Evolutionary conservation across 345 rosid species (phyloP).

Genomic region (Lepidium sativum): DNA sequence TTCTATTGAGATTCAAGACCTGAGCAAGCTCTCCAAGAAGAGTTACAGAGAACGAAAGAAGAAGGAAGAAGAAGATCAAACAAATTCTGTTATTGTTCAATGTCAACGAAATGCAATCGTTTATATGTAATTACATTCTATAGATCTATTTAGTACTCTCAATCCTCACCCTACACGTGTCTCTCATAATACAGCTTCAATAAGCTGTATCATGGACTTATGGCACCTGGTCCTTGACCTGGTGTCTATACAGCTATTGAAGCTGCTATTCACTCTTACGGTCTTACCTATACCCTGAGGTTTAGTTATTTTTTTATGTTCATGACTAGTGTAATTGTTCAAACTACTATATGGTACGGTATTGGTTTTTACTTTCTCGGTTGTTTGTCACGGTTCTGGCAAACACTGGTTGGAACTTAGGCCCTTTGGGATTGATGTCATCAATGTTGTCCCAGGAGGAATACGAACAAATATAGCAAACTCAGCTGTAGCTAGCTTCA

Average conservation of each 20-base stretch:
- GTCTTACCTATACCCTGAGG: constrained; percentile 75
- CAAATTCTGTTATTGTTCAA: too few species aligned
- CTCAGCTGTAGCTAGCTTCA: constrained; percentile 46
- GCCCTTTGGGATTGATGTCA: constrained; percentile 67
- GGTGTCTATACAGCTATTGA: constrained; percentile 78
- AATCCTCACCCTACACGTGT: too few species aligned
- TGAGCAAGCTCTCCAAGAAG: too few species aligned
- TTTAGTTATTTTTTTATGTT: neutral
- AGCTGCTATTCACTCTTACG: constrained; percentile 84
- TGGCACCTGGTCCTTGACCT: constrained; percentile 64
- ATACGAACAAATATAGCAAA: constrained; percentile 71
- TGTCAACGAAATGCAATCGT: too few species aligned
- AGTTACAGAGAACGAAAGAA: too few species aligned
- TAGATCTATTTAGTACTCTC: too few species aligned
- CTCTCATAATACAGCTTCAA: too few species aligned
- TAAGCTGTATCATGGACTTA: too few species aligned
- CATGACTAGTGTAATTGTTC: neutral
- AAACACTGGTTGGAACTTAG: constrained; percentile 64
- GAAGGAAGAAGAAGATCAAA: too few species aligned
- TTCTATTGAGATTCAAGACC: too few species aligned
- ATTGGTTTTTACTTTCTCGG: neutral
- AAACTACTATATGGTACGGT: neutral
- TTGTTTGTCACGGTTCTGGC: neutral
- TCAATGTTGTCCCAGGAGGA: constrained; percentile 75
- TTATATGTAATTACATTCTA: too few species aligned